Base-by-base conservation (phyloP, 768 basidiomycete species). In the Postia placenta region DNA sequence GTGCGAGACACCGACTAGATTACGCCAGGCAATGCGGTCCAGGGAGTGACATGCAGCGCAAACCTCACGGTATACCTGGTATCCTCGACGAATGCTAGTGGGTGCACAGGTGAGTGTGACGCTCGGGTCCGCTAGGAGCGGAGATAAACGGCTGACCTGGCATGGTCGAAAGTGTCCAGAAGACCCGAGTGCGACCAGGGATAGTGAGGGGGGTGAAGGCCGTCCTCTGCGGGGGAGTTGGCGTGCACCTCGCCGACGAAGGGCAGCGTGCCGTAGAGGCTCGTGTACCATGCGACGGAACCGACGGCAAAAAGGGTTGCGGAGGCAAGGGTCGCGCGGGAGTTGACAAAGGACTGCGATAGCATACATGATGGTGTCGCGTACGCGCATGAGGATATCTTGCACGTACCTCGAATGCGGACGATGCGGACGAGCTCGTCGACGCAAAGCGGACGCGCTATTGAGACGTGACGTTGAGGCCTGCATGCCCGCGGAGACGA, bases 21-120 rank as follows among this genome's bases (percentile, higher is more conserved):
- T 99, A 66, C 96, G 91, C 96, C 96, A 99, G 50, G 96, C 96
- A 64, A 99, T 94, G 60, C 96, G 92, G 74, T 99, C 92, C 48
- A 99, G 83, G 27, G 96, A 99, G 69, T 99, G 96, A 70, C 96
- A 99, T 11, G 96, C 92, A 14, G 96, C 91, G 66, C 96, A 99
- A 49, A 99, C 96, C 72, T 99, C 95, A 56, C 93, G 91, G 78
- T 99, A 99, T 49, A 99, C 96, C 68, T 88, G 83, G 74, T 90
- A 94, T 35, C 92, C 94, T 64, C 95, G 80, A 60, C 94, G 92
- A 63, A 97, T 94, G 69, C 93, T 95, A 51, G 28, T 41, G 19
- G 55, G 50, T 26, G 42, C 27, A 47, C 12, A 49, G 26, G 38
- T 42, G 51, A 27, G 43, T 14, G 50, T 14, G 46, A 38, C 44